Base-by-base conservation (phyloP, 106 monocot genomes). In the Acorus calamus region DNA sequence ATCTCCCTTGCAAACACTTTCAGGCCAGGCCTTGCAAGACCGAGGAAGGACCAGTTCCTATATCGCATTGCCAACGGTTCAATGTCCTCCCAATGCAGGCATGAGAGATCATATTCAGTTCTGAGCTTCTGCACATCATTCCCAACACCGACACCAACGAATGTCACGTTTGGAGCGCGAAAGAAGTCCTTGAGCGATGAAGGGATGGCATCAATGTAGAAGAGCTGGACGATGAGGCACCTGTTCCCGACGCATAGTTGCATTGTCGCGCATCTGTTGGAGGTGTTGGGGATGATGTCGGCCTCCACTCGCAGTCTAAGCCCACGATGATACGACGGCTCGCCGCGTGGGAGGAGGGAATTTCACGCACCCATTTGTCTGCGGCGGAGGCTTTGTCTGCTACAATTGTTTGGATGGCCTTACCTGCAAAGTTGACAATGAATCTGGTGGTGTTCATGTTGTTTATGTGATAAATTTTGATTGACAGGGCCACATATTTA, bases 301-400 rank as follows among this genome's bases (percentile, higher is more conserved):
- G 69, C 6, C 69, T 75, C 75, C 75, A 75, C 47, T 75, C 69
- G 63, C 75, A 75, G 69, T 75, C 62, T 4, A 75, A 49, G 53
- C 69, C 75, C 4, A 75, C 66, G 44, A 75, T 56, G 47, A 28
- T 14, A 3, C 8, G 46, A 4, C 48, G 12, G 47, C 47, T 28
- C 28, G 28, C n/a, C 3, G 0, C 3, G 48, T 8, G 47, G 14
- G 56, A 12, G 46, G n/a, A 53, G 48, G 55, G 64, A 56, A 64
- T 46, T 62, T 2, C 8, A 4, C 46, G 8, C 14, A 64, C 49
- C 71, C 71, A 72, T 4, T 56, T 47, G 28, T 72, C 55, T 0
- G 47, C 63, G 14, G 8, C 14, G 14, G 56, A n/a, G 46, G 63
- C 56, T 48, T 64, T n/a, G 63, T 42, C 48, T 62, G 71, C 64